Evolutionary conservation across 2,329 filamentous ascomycete species (phyloP), one percentile per base, ranked within the genome.

Genomic region (Fusarium secorum): DNA sequence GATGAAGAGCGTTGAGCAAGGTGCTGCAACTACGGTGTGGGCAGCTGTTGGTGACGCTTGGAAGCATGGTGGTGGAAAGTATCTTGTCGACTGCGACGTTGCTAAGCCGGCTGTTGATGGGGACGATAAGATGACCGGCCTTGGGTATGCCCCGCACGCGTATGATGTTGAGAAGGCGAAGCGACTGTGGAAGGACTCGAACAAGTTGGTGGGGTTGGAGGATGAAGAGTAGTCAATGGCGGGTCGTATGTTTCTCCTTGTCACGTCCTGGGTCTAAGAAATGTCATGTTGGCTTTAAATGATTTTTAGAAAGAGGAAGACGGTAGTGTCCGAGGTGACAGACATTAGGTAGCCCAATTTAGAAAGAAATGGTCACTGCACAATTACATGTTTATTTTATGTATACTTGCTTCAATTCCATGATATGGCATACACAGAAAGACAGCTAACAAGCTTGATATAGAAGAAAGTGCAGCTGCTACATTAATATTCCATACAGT

Each of bases 171-270:
- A 39, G 18, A 39, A 46, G 3, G 52, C 32, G 11, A 13, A 15
- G 5, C 45, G n/a, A 5, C 13, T 61, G 2, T 61, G 52, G 58
- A 22, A 10, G 22, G 58, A 46, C 17, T 61, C 58, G 3, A 30
- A 46, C 4, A 61, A 46, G 22, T 13, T 61, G 30, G 52, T 61
- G 0, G 58, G 41, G 4, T 35, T 58, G 4, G 11, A 39, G 11
- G 33, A 26, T 18, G 41, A 46, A 13, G 18, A 54, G 46, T 57
- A 45, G 24, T 14, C 2, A 0, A 5, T 44, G 5, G 11, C 2
- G 8, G 4, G 11, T 3, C 2, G 8, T 0, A 44, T 26, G 17
- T 10, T 22, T 26, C 13, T 7, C 3, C 7, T 2, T 5, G 11
- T 8, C 7, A 18, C 1, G 15, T 4, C 11, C 4, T 24, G 15